These are phyloP conservation scores for Silene noctiflora DNA, from an alignment of 179 eudicot species.

Conservation along the genomic window DNA sequence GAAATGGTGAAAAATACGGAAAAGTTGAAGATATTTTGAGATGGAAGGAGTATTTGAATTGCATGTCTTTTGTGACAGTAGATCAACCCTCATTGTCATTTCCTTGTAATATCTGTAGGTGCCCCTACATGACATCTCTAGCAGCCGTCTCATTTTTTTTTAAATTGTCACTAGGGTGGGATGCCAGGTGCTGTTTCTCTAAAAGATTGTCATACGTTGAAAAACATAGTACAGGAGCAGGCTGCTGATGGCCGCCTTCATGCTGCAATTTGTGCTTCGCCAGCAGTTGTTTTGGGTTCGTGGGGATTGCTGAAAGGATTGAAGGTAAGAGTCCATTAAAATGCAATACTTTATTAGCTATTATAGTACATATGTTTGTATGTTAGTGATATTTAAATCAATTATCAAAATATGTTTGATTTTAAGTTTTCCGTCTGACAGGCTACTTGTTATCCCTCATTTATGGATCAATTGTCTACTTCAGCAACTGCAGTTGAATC, in stretches of 20 bases:
- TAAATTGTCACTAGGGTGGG: slow-evolving; percentile 56
- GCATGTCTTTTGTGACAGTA: neutral
- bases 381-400: neutral
- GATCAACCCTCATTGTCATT: neutral
- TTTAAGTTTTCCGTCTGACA: slow-evolving; percentile 26
- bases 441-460: slow-evolving; percentile 97
- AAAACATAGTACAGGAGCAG: slow-evolving; percentile 64
- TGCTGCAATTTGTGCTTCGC: slow-evolving; percentile 95
- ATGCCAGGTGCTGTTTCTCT: slow-evolving; percentile 82
- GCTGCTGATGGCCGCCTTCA: slow-evolving; percentile 75
- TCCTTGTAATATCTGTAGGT: neutral
- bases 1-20: too few relatives aligned
- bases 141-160: neutral
- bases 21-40: too few relatives aligned
- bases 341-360: neutral
- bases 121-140: neutral
- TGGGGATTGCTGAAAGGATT: slow-evolving; percentile 90
- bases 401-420: neutral
- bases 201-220: slow-evolving; percentile 54
- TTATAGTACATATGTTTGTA: neutral
- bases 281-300: slow-evolving; percentile 90
- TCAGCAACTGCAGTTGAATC: slow-evolving; percentile 77
- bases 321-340: slow-evolving; percentile 40
- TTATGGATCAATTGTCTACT: slow-evolving; percentile 86
- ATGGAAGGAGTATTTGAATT: neutral